Evolutionary conservation across 2,329 filamentous ascomycete genomes (phyloP).

Genomic region (Aspergillus cejpii): DNA sequence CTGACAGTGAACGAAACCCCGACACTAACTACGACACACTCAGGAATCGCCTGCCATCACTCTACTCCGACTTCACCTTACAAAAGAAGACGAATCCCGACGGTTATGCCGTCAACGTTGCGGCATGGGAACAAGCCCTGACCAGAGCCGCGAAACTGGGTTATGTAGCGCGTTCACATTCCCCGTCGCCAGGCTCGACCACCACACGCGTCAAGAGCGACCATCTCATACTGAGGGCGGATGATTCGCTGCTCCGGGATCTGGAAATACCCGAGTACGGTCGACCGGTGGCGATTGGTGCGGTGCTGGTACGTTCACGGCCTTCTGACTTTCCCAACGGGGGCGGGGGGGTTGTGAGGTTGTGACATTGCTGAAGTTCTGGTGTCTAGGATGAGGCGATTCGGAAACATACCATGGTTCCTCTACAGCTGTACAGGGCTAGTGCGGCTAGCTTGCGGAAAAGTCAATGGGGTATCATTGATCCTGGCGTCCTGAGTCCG

Average conservation of each 20-base stretch:
- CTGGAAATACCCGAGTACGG: constrained; percentile 74
- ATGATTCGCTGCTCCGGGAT: constrained; percentile 60
- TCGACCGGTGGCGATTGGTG: constrained; percentile 69
- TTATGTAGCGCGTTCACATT: constrained; percentile 40
- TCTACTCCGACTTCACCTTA: constrained; percentile 78
- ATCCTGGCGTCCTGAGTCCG: constrained; percentile 47
- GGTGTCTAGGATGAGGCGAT: constrained; percentile 58
- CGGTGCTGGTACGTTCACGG: constrained; percentile 55
- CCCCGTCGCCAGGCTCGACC: constrained; percentile 17
- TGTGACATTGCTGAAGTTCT: too few relatives aligned
- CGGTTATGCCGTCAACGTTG: constrained; percentile 72
- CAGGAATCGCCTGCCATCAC: constrained; percentile 70
- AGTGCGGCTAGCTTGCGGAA: constrained; percentile 65
- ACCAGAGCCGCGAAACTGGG: constrained; percentile 62
- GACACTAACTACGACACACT: constrained; percentile 1
- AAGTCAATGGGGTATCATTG: constrained; percentile 54
- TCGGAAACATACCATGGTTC: constrained; percentile 61
- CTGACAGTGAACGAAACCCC: neutral
- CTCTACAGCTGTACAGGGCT: constrained; percentile 60
- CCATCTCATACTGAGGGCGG: constrained; percentile 47
- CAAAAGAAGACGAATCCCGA: constrained; percentile 74
- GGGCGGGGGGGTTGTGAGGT: too few relatives aligned
- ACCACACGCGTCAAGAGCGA: constrained; percentile 30
- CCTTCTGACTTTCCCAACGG: too few relatives aligned
- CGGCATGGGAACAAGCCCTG: constrained; percentile 71